Percentiles rank a stretch among this genome's conserved stretches.
These are phyloP conservation scores for Penicillium sp. DNA, from an alignment of 2,329 filamentous ascomycete genomes.

Conservation along the genomic window DNA sequence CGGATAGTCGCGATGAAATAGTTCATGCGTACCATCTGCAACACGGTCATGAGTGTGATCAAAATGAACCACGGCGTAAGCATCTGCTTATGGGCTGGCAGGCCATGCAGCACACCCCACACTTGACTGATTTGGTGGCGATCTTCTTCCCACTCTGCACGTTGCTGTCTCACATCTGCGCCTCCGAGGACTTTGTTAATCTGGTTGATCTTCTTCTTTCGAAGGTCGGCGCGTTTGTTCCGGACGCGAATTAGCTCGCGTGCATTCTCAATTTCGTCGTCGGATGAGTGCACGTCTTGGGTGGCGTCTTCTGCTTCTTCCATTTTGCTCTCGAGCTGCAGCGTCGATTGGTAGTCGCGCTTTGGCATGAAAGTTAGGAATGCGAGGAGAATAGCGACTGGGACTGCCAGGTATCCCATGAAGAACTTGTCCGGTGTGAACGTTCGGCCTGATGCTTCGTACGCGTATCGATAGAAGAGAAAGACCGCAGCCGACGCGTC, in stretches of 20 bases:
- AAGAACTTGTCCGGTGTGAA: conserved; percentile 64
- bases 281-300: conserved; percentile 47
- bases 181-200: conserved; percentile 70
- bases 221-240: conserved; percentile 57
- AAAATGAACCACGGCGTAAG: conserved; percentile 79
- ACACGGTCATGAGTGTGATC: conserved; percentile 75
- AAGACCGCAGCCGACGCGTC: conserved; percentile 79
- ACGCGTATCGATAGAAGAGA: conserved; percentile 71
- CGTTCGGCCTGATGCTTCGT: conserved; percentile 51
- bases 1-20: conserved; percentile 88
- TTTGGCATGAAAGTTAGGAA: conserved; percentile 68
- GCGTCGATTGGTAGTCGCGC: conserved; percentile 73
- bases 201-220: conserved; percentile 63
- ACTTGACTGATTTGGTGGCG: conserved; percentile 71
- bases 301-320: conserved; percentile 48
- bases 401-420: conserved; percentile 68
- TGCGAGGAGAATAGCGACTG: conserved; percentile 60
- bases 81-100: conserved; percentile 69
- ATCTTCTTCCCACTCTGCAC: conserved; percentile 61
- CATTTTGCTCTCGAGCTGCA: conserved; percentile 70
- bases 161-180: conserved; percentile 58
- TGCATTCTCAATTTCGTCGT: conserved; percentile 52
- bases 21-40: conserved; percentile 81
- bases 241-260: conserved; percentile 48
- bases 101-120: conserved; percentile 78